Base-by-base conservation (phyloP, 2,329 filamentous ascomycete species). In the Fusarium albidum region DNA sequence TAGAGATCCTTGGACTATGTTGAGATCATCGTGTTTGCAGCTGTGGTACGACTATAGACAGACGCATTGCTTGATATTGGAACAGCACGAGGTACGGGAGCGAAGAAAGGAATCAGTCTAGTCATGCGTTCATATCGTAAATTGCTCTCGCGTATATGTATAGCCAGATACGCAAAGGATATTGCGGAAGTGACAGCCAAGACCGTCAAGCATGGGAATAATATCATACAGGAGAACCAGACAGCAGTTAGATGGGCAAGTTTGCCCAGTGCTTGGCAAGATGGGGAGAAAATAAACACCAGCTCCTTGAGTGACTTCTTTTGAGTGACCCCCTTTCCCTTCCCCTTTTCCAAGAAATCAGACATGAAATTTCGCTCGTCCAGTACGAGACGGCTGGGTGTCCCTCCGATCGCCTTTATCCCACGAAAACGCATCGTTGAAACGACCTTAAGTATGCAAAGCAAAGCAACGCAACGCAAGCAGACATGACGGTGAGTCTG, bases 111-210 rank as follows among this genome's bases (percentile, higher is more conserved):
- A 21, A 21, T 21, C 21, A 21, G 21, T 21, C 21, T 21, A n/a
- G n/a, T 57, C 31, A 18, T 58, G 48, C 49, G 51, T 57, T 57
- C 14, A 61, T 50, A 35, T 65, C 52, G 41, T 67, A 38, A 58
- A 44, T 49, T 53, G 49, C 50, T 53, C 44, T 49, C 40, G 42
- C 54, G 37, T 52, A 54, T 52, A 54, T n/a, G n/a, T 63, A 45
- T 53, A 53, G 31, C 37, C 52, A 59, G 47, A 49, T 51, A 57
- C 45, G 49, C 25, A 57, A 41, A 35, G 39, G 31, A 21, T 32
- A 14, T 49, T 51, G 49, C 45, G 62, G 40, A 49, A 52, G 51
- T 43, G 39, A 46, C 54, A 51, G 35, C 45, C 29, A 38, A 41
- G 44, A 49, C 52, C 45, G 44, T 49, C 57, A 13, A 32, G 28